Conservation (phyloP, 495 filamentous ascomycete species). For the Penicillium maclennaniae region DNA sequence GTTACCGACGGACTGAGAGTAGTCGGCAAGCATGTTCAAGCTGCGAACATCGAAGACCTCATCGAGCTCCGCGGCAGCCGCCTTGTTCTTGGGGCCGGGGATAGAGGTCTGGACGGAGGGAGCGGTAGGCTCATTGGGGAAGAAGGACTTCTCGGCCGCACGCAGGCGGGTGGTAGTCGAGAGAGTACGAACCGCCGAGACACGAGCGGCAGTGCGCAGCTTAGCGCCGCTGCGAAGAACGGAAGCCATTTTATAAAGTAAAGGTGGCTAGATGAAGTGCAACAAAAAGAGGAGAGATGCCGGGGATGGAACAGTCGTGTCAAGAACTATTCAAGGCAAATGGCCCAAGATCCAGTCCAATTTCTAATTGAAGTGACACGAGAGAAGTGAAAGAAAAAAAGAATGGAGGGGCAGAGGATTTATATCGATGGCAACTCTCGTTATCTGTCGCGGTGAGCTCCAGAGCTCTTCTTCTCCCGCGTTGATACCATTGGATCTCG, state of each 20-base stretch:
- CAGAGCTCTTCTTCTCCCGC: slow-evolving; percentile 19
- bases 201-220: slow-evolving; percentile 36
- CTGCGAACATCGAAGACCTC: slow-evolving; percentile 90
- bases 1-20: slow-evolving; percentile 61
- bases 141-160: slow-evolving; percentile 53
- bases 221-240: slow-evolving; percentile 41
- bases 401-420: slow-evolving; percentile 17
- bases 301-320: slow-evolving; percentile 12
- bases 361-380: background rate
- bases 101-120: slow-evolving; percentile 74
- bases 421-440: slow-evolving; percentile 17
- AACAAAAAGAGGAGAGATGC: slow-evolving; percentile 1
- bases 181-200: slow-evolving; percentile 37
- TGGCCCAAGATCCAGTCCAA: background rate
- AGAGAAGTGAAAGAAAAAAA: slow-evolving; percentile 1
- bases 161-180: slow-evolving; percentile 40
- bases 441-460: background rate
- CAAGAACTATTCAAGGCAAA: slow-evolving; percentile 2
- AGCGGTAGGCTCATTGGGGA: slow-evolving; percentile 68
- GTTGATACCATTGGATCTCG: slow-evolving; percentile 23
- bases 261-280: background rate
- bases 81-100: slow-evolving; percentile 74
- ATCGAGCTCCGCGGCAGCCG: slow-evolving; percentile 68
- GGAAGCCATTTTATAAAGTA: slow-evolving; percentile 38
- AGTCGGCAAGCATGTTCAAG: slow-evolving; percentile 89